Base-by-base conservation (phyloP, 108 stramenopile species). In the Halocafeteria seosinensis region DNA sequence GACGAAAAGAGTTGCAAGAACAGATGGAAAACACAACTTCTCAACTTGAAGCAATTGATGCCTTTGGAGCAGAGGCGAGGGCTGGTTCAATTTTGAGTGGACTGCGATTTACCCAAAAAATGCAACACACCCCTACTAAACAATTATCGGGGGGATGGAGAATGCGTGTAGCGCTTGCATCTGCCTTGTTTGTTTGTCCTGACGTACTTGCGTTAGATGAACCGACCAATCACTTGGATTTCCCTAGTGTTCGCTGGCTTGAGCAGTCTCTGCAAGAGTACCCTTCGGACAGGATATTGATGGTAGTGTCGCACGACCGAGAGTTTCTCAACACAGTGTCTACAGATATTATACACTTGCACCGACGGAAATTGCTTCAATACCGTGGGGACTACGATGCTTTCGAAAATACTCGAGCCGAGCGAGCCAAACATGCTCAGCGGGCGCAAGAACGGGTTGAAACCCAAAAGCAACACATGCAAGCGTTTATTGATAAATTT, bases 401-500 rank as follows among this genome's bases (percentile, higher is more conserved):
- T 9, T 98, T 89, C 67, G 89, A 90, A 47, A 85, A 75, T 65
- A 81, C 85, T 30, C 66, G 88, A 24, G 75, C 77, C 27, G 92
- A 95, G 64, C 76, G 81, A 35, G 64, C 76, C 0, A 84, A 85
- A 69, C 89, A 91, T 68, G 75, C 79, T 36, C 83, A 83, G 73
- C 74, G 90, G 50, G 87, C 87, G 9, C 91, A 88, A 66, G 89
- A 92, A 65, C 91, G 90, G 23, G 88, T 88, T 50, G 75, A 85
- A 57, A 83, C 84, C 50, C 90, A 94, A 69, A 71, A 88, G 34
- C 85, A 81, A 29, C 97, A 98, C 76, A 92, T 98, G 88, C 92
- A 94, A 90, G 91, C 94, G 65, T 95, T 95, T 66, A 92, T 98
- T 38, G 85, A 85, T 66, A 94, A 91, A 73, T 95, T 98, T 67